Evolutionary conservation across 805 yeast genomes (phyloP), one percentile per base, ranked within the genome.

Genomic region (Candida coleopterorum): DNA sequence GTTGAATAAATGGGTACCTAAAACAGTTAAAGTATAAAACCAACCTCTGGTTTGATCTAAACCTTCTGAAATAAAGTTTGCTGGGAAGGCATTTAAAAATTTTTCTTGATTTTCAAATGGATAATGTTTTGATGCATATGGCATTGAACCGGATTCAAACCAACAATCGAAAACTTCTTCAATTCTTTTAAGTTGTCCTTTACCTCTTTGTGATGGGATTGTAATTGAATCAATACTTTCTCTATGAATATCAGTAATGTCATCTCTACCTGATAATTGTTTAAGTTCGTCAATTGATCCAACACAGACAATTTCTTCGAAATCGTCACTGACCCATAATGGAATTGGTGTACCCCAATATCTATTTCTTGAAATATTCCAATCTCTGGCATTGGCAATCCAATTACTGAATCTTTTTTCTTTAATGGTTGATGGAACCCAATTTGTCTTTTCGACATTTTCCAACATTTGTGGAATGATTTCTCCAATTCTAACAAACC

Each of bases 271-370:
- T 23, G 95, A 79, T 43, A 93, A 75, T 58, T 85, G 70, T 64
- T 76, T 78, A 57, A 93, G 79, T 70, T 93, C 96, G 42, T 77
- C 81, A 49, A 93, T 74, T 29, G 97, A 87, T 39, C 97, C 96
- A 49, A 93, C 68, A 71, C 97, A 93, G 28, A 93, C 90, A 47
- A 90, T 66, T 69, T 93, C 99, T 64, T 85, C 83, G 49, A 72
- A 78, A 60, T 93, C 99, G 14, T 89, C 97, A 49, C 89, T 79
- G 37, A 79, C 96, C 99, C 99, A 93, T 56, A 93, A 69, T 44
- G 99, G 99, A 51, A 93, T 80, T 43, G 99, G 99, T 21, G 97
- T 93, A 71, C 99, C 99, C 99, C 99, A 93, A 68, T 93, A 93
- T 67, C 99, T 78, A 73, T 90, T 90, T 76, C 99, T 85, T 18